Conservation (phyloP, 768 basidiomycete genomes). For the Suillus variegatus region DNA sequence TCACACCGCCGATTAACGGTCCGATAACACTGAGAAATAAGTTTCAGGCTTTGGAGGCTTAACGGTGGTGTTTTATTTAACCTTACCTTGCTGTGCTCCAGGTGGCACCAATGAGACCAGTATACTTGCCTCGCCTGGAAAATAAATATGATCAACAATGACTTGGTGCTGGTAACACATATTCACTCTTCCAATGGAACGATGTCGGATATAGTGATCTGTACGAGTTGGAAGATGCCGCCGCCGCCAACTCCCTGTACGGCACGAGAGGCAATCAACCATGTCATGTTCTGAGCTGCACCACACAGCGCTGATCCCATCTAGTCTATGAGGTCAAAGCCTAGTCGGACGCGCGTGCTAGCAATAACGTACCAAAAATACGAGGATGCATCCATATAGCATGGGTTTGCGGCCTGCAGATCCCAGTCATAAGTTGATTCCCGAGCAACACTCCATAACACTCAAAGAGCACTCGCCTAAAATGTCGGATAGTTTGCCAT, state of each 20-base stretch:
- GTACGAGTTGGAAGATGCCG: constrained; percentile 36
- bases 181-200: constrained; percentile 34
- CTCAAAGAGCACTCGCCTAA: constrained; percentile 26
- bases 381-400: constrained; percentile 35
- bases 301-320: constrained; percentile 43
- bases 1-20: constrained; percentile 42
- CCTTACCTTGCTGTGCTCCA: constrained; percentile 42
- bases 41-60: neutral
- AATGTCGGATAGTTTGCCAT: constrained; percentile 50
- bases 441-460: neutral
- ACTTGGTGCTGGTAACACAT: neutral
- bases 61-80: neutral
- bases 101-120: constrained; percentile 37
- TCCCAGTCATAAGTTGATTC: neutral
- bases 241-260: constrained; percentile 47
- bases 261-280: constrained; percentile 42
- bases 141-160: neutral
- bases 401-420: constrained; percentile 38
- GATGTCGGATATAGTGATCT: constrained; percentile 44
- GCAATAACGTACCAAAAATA: constrained; percentile 35
- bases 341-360: neutral
- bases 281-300: constrained; percentile 44
- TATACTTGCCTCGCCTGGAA: constrained; percentile 40
- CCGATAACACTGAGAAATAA: constrained; percentile 36
- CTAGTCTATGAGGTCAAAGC: constrained; percentile 16